A percentile compares a stretch with the other conserved stretches of the same genome.
These are phyloP conservation scores for Coniochaeta sp. DNA, from an alignment of 2,329 filamentous ascomycete genomes.

Conservation along the genomic window DNA sequence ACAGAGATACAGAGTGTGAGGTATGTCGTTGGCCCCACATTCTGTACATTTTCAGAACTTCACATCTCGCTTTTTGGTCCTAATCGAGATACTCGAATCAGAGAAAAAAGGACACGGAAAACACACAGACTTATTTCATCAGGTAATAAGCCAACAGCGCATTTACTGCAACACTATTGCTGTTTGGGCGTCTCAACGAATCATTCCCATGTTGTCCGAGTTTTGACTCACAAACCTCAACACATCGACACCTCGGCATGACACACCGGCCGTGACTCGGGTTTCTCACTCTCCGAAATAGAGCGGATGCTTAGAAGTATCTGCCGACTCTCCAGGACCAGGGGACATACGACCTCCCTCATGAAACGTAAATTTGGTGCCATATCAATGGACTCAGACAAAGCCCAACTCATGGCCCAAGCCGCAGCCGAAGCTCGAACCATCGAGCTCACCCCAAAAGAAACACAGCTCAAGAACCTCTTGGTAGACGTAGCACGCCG, in stretches of 20 bases:
- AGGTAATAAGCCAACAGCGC: too few relatives aligned
- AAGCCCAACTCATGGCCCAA: not conserved
- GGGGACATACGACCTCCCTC: not conserved
- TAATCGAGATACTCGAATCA: too few relatives aligned
- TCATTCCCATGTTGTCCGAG: not conserved
- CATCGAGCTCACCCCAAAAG: conserved; percentile 56
- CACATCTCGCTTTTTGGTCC: not conserved
- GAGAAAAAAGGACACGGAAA: too few relatives aligned
- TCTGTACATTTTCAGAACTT: not conserved
- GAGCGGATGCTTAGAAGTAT: not conserved
- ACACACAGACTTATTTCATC: too few relatives aligned
- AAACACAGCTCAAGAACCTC: conserved; percentile 65
- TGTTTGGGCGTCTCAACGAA: not conserved
- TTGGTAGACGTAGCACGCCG: conserved; percentile 74
- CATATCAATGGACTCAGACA: conserved; percentile 4
- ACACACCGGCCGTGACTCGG: not conserved
- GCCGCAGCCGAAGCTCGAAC: not conserved
- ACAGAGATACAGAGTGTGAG: not conserved
- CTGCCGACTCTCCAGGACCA: not conserved
- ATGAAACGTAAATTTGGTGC: conserved; percentile 16
- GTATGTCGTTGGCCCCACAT: not conserved
- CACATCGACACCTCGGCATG: not conserved
- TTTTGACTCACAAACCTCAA: not conserved
- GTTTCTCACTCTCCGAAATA: not conserved
- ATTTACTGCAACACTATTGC: too few relatives aligned